phyloP scores from a whole-genome alignment of 306 rosid species.

The Calophaca sinica region DNA sequence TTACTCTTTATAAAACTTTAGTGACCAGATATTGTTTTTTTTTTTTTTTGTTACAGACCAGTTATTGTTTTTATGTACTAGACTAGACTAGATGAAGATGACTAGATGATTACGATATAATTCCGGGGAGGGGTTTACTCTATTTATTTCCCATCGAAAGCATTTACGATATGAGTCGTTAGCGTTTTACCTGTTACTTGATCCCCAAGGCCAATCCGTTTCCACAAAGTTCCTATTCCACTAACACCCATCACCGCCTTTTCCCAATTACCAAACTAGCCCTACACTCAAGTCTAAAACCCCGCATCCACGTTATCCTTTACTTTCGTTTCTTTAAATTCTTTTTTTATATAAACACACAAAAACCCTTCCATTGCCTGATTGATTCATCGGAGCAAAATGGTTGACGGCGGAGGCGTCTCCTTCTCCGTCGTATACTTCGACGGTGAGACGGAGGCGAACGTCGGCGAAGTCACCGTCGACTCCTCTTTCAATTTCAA shows the following conservation, averaged over 20 bases:
- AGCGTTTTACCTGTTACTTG: background rate
- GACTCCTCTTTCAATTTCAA: slow-evolving; percentile 54
- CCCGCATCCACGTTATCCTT: background rate
- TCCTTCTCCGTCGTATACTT: slow-evolving; percentile 58
- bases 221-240: background rate
- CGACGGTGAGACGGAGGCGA: slow-evolving; percentile 61
- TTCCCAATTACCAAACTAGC: background rate
- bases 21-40: too few relatives aligned
- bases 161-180: background rate
- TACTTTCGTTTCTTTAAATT: background rate
- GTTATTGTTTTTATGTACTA: too few relatives aligned
- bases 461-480: slow-evolving; percentile 54
- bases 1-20: too few relatives aligned
- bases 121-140: too few relatives aligned
- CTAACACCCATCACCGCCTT: background rate
- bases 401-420: slow-evolving; percentile 26
- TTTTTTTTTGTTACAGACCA: too few relatives aligned
- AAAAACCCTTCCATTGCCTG: background rate
- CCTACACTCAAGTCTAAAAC: background rate
- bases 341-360: background rate
- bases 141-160: too few relatives aligned
- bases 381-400: background rate
- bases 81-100: too few relatives aligned
- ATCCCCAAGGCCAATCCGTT: background rate
- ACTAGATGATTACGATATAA: too few relatives aligned